phyloP scores from a whole-genome alignment of 1,284 basidiomycete species.

The Schizopora paradoxa region DNA sequence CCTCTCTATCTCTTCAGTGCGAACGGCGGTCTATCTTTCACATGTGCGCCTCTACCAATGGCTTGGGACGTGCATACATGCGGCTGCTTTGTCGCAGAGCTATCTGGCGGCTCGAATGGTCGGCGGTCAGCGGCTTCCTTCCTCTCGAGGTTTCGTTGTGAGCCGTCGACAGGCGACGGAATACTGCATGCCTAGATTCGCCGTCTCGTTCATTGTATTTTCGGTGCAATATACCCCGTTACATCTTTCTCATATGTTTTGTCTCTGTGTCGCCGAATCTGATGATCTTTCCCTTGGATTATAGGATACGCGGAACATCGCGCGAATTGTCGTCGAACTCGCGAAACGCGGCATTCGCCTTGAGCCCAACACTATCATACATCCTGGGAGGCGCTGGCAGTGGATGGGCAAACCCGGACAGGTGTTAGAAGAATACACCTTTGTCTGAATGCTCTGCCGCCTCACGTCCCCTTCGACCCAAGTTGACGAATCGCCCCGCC shows the following conservation, averaged over 20 bases:
- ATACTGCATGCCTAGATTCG: too few species aligned
- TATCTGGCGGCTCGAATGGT: neutral
- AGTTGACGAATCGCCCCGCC: neutral
- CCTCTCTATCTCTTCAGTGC: conserved; percentile 10
- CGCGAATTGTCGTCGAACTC: conserved; percentile 72
- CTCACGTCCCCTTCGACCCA: neutral
- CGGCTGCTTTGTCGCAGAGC: conserved; percentile 1
- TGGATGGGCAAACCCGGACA: conserved; percentile 78
- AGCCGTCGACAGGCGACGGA: too few species aligned
- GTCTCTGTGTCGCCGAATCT: conserved; percentile 11
- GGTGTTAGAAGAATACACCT: conserved; percentile 48
- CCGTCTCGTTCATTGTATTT: too few species aligned
- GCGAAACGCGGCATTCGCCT: conserved; percentile 61
- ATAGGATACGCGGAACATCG: conserved; percentile 84
- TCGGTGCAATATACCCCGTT: too few species aligned
- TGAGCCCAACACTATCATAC: conserved; percentile 67
- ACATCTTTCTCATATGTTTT: too few species aligned
- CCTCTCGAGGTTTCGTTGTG: too few species aligned
- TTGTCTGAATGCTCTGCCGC: conserved; percentile 19
- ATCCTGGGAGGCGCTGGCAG: conserved; percentile 63
- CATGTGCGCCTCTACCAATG: conserved; percentile 16
- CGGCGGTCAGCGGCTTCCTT: too few species aligned
- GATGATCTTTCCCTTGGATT: neutral
- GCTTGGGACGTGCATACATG: conserved; percentile 9
- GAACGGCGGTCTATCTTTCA: neutral